These are phyloP conservation scores for Claviceps sp. DNA, from an alignment of 2,329 filamentous ascomycete species.

Conservation along the genomic window DNA sequence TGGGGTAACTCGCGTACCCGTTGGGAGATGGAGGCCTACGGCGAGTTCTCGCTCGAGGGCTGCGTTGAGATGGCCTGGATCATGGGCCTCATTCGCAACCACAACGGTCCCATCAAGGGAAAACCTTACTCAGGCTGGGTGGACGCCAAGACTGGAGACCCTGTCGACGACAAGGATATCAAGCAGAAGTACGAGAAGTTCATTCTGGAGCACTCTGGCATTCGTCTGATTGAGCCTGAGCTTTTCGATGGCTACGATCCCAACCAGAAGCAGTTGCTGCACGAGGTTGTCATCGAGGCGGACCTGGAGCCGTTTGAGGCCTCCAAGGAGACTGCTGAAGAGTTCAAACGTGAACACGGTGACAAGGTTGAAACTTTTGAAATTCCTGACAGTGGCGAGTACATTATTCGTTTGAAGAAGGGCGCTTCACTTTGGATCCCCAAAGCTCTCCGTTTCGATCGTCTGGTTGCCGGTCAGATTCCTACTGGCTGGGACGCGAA, in stretches of 20 bases:
- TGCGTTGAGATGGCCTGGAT: conserved; percentile 99
- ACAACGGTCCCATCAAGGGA: conserved; percentile 92
- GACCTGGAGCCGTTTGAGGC: conserved; percentile 95
- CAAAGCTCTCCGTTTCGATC: conserved; percentile 93
- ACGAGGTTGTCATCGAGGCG: conserved; percentile 94
- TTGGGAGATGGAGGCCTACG: conserved; percentile 98
- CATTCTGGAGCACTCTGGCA: conserved; percentile 92
- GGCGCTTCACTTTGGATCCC: conserved; percentile 89
- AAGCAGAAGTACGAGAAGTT: conserved; percentile 96
- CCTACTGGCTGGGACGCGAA: conserved; percentile 96
- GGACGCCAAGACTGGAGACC: conserved; percentile 84
- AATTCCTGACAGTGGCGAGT: conserved; percentile 86
- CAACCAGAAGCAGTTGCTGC: conserved; percentile 94
- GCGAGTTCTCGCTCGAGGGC: conserved; percentile 92
- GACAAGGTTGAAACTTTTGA: conserved; percentile 98
- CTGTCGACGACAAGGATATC: conserved; percentile 95
- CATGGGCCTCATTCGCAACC: conserved; percentile 98
- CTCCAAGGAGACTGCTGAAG: conserved; percentile 91
- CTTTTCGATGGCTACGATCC: conserved; percentile 95
- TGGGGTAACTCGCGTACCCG: conserved; percentile 98
- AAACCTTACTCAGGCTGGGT: conserved; percentile 96
- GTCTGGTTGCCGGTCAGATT: conserved; percentile 91
- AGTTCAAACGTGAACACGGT: conserved; percentile 93
- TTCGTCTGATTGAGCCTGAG: conserved; percentile 94
- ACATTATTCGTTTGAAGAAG: conserved; percentile 88